Evolutionary conservation across 2,329 filamentous ascomycete species (phyloP), one percentile per base, ranked within the genome.

Genomic region (Xylaria sp.): DNA sequence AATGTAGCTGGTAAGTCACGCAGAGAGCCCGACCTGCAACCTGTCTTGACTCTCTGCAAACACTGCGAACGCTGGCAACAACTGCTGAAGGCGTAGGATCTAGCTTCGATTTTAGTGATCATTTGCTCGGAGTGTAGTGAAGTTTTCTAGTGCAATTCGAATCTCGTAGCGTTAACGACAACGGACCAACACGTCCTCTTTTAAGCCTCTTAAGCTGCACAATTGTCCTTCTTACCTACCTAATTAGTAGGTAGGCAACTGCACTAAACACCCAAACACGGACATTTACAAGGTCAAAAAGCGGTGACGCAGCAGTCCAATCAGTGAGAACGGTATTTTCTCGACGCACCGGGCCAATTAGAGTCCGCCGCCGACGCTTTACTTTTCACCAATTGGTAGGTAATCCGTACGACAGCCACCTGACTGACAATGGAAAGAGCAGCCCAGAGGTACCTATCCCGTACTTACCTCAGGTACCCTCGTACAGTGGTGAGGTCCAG

Each of bases 231-330:
- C 39, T 44, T 44, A 44, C 39, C 39, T 44, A 44, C 39, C n/a
- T 44, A 44, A n/a, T 10, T 44, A 44, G 60, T 64, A 54, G 58
- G 62, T 52, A 59, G 10, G 39, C 23, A 4, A 30, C 23, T 30
- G 23, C 23, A 30, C 23, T 30, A 30, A 5, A 30, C 23, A 46
- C 42, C 6, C 59, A 48, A 59, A 55, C 19, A 57, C 39, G 52
- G 30, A 55, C 54, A 42, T 62, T 9, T 42, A 57, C 18, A 35
- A 53, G 52, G 49, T 56, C 61, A 71, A 68, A 70, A 62, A 63
- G 69, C 69, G 69, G 69, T 70, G 68, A 70, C 67, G 57, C 59
- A 61, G 53, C 49, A 37, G 23, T 58, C 63, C 39, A 66, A 69
- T 65, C 52, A 54, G 53, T 54, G 49, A 13, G 7, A 23, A 46